phyloP scores from a whole-genome alignment of 371 early-diverging fungal genomes.

The Actinomucor elegans region DNA sequence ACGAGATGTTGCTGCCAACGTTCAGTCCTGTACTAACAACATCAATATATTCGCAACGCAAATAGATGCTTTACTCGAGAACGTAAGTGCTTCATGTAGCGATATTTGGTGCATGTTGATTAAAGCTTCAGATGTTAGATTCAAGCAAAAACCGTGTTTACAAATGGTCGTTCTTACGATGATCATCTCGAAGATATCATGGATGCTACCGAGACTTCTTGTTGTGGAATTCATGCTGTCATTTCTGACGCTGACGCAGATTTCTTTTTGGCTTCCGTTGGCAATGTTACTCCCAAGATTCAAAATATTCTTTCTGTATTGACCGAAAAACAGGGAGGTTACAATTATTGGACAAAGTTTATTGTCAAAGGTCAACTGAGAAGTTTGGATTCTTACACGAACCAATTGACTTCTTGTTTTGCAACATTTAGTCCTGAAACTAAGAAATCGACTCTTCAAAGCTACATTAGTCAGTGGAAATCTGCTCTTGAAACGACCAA shows the following conservation, averaged over 20 bases:
- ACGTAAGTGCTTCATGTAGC: neutral
- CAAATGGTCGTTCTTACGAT: neutral
- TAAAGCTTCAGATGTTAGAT: neutral
- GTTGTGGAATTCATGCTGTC: neutral
- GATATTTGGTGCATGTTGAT: neutral
- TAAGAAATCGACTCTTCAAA: neutral
- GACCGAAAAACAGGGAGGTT: neutral
- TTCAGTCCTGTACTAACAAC: neutral
- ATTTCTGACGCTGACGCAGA: neutral
- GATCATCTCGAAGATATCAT: neutral
- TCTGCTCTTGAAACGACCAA: neutral
- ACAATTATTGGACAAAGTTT: neutral
- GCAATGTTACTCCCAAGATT: neutral
- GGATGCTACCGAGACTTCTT: neutral
- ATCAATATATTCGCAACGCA: neutral
- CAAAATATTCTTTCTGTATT: neutral
- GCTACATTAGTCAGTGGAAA: neutral
- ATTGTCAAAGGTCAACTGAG: neutral
- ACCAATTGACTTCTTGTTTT: neutral
- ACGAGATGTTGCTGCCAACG: neutral
- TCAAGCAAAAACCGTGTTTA: neutral
- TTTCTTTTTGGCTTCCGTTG: neutral
- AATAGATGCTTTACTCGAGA: neutral
- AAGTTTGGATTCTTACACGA: neutral
- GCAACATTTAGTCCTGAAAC: neutral